phyloP scores from a whole-genome alignment of 2,329 filamentous ascomycete genomes.

The Blastomyces silverae region DNA sequence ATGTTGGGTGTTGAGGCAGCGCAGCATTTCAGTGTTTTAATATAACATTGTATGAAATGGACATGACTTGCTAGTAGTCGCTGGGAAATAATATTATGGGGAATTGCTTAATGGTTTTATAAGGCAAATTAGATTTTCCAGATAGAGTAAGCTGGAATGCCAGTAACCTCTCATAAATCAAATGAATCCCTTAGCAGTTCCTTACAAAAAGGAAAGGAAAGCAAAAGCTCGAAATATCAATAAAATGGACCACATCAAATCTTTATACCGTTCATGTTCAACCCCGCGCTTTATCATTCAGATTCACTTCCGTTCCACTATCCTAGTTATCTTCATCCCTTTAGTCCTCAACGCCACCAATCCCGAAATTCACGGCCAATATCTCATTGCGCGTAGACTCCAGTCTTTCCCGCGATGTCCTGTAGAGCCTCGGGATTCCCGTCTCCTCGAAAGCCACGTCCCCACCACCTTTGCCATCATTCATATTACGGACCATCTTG shows the following conservation, averaged over 20 bases:
- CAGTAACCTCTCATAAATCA: background rate
- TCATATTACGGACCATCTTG: slow-evolving; percentile 43
- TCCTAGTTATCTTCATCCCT: background rate
- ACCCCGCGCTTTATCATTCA: background rate
- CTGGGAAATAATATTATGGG: background rate
- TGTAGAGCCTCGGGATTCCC: slow-evolving; percentile 31
- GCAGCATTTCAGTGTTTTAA: background rate
- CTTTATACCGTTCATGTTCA: background rate
- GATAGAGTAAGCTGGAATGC: background rate
- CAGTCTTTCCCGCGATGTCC: slow-evolving; percentile 28
- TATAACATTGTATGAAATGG: background rate
- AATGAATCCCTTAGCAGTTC: too few species aligned
- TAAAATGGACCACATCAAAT: too few species aligned
- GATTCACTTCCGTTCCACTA: background rate
- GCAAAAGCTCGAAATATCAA: too few species aligned
- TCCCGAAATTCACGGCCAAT: slow-evolving; percentile 12
- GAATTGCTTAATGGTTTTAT: background rate
- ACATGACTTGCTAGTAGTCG: background rate
- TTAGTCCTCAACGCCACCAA: background rate
- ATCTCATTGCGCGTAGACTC: slow-evolving; percentile 23
- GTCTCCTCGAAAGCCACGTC: slow-evolving; percentile 25
- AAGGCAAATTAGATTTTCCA: background rate
- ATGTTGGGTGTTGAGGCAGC: background rate
- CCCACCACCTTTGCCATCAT: background rate
- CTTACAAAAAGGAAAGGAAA: too few species aligned